These are phyloP conservation scores for Anisodus tanguticus DNA, from an alignment of 257 asterid species.

Conservation along the genomic window DNA sequence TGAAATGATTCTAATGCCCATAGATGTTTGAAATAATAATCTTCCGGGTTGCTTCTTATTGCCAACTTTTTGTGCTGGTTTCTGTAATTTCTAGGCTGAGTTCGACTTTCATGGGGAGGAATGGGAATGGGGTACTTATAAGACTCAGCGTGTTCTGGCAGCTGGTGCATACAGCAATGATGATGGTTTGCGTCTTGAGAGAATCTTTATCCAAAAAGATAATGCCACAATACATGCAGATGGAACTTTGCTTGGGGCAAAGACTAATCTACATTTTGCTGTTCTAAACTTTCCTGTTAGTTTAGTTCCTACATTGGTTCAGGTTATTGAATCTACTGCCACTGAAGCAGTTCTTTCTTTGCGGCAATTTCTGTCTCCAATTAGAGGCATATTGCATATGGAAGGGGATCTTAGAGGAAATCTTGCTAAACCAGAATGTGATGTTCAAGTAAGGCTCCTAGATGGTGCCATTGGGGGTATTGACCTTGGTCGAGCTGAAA, in stretches of 20 bases:
- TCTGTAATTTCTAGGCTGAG: conserved; percentile 63
- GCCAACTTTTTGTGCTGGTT: conserved; percentile 20
- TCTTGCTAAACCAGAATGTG: conserved; percentile 95
- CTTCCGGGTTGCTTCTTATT: conserved; percentile 23
- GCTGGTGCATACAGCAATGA: conserved; percentile 95
- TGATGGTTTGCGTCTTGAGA: conserved; percentile 97
- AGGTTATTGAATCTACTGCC: conserved; percentile 92
- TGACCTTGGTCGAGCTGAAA: conserved; percentile 94
- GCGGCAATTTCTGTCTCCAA: conserved; percentile 86
- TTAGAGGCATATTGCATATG: conserved; percentile 95
- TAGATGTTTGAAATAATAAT: neutral
- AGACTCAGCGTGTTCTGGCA: conserved; percentile 92
- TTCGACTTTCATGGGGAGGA: conserved; percentile 98
- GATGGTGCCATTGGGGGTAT: conserved; percentile 98
- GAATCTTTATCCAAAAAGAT: conserved; percentile 92
- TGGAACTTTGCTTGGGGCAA: conserved; percentile 94
- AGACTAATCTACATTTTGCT: conserved; percentile 94
- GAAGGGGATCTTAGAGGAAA: conserved; percentile 99
- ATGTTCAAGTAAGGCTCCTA: conserved; percentile 94
- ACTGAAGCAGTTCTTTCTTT: conserved; percentile 88
- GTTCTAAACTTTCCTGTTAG: conserved; percentile 94
- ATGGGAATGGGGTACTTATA: conserved; percentile 99
- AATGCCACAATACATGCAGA: conserved; percentile 98
- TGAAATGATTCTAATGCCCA: neutral
- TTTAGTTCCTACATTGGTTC: conserved; percentile 89